Percentiles rank a stretch among this genome's conserved stretches.
Conservation (phyloP, 2,329 filamentous ascomycete genomes). For the Colletotrichum orbiculare region DNA sequence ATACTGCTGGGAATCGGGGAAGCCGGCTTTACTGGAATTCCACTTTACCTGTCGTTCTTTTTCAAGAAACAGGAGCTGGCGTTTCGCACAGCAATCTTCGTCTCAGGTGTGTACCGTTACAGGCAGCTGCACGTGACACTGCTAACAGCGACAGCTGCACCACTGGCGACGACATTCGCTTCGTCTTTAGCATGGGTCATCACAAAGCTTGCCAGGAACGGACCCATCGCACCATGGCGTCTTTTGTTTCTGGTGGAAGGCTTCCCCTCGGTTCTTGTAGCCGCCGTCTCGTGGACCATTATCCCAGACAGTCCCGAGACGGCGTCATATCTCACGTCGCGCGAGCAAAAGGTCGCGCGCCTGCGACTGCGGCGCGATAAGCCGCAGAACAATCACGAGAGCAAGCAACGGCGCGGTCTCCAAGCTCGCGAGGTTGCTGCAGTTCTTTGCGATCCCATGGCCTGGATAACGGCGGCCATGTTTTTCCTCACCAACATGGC, state of each 20-base stretch:
- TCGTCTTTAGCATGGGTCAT: constrained; percentile 84
- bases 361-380: constrained; percentile 71
- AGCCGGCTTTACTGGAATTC: constrained; percentile 73
- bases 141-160: constrained; percentile 73
- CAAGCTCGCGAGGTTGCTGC: constrained; percentile 67
- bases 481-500: constrained; percentile 91
- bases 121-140: constrained; percentile 53
- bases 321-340: constrained; percentile 70
- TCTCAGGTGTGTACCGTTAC: constrained; percentile 69
- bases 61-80: constrained; percentile 79
- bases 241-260: constrained; percentile 86
- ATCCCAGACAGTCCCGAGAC: constrained; percentile 80
- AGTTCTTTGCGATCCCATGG: constrained; percentile 73
- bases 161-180: constrained; percentile 83
- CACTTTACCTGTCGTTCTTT: constrained; percentile 74
- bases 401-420: constrained; percentile 51
- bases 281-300: constrained; percentile 77
- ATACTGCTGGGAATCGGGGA: constrained; percentile 71
- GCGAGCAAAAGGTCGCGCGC: constrained; percentile 76
- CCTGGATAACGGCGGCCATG: constrained; percentile 82
- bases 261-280: constrained; percentile 82
- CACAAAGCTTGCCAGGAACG: constrained; percentile 71
- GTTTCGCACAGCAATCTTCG: constrained; percentile 85
- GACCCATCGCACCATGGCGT: constrained; percentile 85
- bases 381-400: constrained; percentile 35